phyloP scores from a whole-genome alignment of 345 rosid species.

The Eucalyptus brandiana region DNA sequence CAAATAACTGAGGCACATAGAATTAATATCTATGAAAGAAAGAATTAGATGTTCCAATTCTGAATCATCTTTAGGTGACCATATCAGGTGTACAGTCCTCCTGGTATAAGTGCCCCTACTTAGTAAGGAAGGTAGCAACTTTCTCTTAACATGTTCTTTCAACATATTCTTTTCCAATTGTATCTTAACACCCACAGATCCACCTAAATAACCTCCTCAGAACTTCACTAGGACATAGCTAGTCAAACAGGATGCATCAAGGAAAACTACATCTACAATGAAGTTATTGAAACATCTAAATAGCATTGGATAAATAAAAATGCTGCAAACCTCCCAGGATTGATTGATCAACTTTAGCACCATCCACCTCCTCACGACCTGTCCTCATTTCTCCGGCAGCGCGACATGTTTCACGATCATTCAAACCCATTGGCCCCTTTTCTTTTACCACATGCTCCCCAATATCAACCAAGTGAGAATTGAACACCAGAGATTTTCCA shows the following conservation, averaged over 20 bases:
- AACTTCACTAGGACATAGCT: neutral
- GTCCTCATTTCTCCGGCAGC: neutral
- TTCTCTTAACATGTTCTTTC: neutral
- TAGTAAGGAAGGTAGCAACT: neutral
- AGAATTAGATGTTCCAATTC: neutral
- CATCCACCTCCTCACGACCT: neutral
- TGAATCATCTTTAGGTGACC: neutral
- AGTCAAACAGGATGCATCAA: neutral
- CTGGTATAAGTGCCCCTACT: neutral
- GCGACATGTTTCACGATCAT: no score
- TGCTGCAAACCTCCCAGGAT: slow-evolving; percentile 8
- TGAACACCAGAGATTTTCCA: no score
- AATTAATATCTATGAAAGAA: neutral
- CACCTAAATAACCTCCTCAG: neutral
- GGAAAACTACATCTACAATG: neutral
- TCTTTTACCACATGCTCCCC: no score
- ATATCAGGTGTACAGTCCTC: neutral
- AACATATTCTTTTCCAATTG: neutral
- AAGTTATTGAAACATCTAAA: neutral
- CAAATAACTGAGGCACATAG: neutral
- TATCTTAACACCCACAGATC: neutral
- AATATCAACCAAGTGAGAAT: no score
- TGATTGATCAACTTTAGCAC: neutral
- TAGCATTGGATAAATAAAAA: neutral
- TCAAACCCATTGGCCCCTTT: no score